Conservation (phyloP, 176 grass and related monocot species). For the Oryza nivara region DNA sequence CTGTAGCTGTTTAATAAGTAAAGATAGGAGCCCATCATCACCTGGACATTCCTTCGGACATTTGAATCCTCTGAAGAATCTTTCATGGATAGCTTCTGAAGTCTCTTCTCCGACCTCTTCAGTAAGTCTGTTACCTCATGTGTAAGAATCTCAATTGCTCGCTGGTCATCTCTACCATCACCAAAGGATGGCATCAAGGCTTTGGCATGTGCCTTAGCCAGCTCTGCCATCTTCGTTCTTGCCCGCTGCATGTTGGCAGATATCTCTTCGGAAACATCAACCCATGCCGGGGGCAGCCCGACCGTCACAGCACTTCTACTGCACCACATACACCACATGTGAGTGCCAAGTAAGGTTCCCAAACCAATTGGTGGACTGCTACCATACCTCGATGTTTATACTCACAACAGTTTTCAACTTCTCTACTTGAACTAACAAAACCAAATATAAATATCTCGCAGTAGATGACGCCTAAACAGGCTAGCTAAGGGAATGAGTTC, state of each 20-base stretch:
- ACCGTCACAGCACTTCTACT: conserved; percentile 59
- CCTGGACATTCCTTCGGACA: conserved; percentile 99
- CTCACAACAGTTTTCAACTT: background rate
- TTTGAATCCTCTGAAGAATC: conserved; percentile 96
- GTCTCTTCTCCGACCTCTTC: conserved; percentile 77
- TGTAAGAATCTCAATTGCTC: conserved; percentile 79
- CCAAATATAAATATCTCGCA: background rate
- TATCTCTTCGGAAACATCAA: conserved; percentile 97
- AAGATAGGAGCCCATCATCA: background rate
- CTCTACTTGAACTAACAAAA: background rate
- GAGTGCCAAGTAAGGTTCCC: conserved; percentile 6
- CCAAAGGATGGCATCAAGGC: conserved; percentile 97
- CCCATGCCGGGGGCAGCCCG: conserved; percentile 88
- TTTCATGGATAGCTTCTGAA: conserved; percentile 74
- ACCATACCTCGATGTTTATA: background rate
- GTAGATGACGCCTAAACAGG: background rate
- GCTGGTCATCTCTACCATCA: conserved; percentile 76
- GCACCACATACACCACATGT: conserved; percentile 33
- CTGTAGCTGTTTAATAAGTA: background rate
- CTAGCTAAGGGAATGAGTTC: background rate
- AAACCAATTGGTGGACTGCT: background rate
- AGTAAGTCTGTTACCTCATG: conserved; percentile 88
- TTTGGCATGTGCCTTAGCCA: conserved; percentile 87
- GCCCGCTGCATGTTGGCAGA: conserved; percentile 88
- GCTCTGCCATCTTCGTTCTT: conserved; percentile 79